Conservation (phyloP, 805 yeast genomes). For the Yarrowia yakushimensis region DNA sequence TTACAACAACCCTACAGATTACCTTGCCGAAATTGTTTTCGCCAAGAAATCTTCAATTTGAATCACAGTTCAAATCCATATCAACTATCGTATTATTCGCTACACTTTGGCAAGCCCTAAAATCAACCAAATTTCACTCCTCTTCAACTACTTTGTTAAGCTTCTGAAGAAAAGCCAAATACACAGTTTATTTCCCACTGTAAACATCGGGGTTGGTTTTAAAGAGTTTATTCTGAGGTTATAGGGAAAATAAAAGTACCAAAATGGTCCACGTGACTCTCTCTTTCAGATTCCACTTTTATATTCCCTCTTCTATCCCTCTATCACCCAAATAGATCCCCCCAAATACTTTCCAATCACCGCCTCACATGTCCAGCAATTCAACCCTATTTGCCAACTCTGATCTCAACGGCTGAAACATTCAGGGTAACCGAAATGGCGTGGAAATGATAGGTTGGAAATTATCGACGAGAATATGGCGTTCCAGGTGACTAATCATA, state of each 20-base stretch:
- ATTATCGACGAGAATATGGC: neutral
- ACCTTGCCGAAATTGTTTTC: no score
- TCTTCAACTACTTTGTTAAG: neutral
- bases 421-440: neutral
- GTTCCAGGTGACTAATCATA: neutral
- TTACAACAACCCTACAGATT: no score
- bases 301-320: no score
- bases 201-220: neutral
- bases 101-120: no score
- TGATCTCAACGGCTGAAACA: slow-evolving; percentile 5
- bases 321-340: no score
- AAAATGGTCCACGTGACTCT: neutral
- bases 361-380: neutral
- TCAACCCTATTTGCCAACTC: slow-evolving; percentile 10
- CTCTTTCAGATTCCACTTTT: neutral
- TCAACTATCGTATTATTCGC: no score
- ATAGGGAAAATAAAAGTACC: neutral
- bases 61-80: no score
- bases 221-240: neutral
- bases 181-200: neutral
- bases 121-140: no score
- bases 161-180: neutral
- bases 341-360: neutral
- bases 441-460: neutral
- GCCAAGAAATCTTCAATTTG: no score